phyloP scores from a whole-genome alignment of 1,284 basidiomycete species.

The Leccinum pachyderme region DNA sequence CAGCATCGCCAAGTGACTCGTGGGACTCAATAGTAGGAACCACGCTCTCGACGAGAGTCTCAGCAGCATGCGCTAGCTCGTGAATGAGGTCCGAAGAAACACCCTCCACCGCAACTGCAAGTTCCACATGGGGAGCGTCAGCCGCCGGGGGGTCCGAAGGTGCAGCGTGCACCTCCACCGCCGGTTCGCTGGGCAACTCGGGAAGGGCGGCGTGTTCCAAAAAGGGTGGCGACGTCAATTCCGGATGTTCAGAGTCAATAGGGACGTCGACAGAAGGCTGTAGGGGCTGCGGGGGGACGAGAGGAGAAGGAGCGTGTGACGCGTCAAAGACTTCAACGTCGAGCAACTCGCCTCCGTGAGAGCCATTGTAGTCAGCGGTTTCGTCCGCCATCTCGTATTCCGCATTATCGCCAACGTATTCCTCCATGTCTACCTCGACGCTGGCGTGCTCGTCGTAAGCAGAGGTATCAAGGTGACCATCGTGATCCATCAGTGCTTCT shows the following conservation, averaged over 20 bases:
- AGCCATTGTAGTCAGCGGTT: slow-evolving; percentile 31
- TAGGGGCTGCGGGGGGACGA: slow-evolving; percentile 17
- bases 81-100: slow-evolving; percentile 6
- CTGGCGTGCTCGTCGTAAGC: slow-evolving; percentile 39
- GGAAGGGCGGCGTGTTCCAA: slow-evolving; percentile 12
- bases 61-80: slow-evolving; percentile 7
- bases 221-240: neutral
- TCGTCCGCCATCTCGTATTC: slow-evolving; percentile 73
- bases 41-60: slow-evolving; percentile 3
- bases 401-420: slow-evolving; percentile 49
- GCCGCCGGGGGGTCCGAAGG: slow-evolving; percentile 17
- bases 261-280: slow-evolving; percentile 17
- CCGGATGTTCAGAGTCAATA: slow-evolving; percentile 17
- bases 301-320: slow-evolving; percentile 37
- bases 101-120: slow-evolving; percentile 4
- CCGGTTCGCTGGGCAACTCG: slow-evolving; percentile 5
- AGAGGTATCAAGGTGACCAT: slow-evolving; percentile 35
- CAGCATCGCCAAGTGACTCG: slow-evolving; percentile 13
- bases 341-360: slow-evolving; percentile 37
- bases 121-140: slow-evolving; percentile 19
- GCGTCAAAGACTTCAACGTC: slow-evolving; percentile 66
- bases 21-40: slow-evolving; percentile 21
- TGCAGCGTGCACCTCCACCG: slow-evolving; percentile 10
- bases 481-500: slow-evolving; percentile 66
- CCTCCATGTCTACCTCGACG: slow-evolving; percentile 73